Evolutionary conservation across 805 yeast genomes (phyloP).

Genomic region (Kuraishia borneana): DNA sequence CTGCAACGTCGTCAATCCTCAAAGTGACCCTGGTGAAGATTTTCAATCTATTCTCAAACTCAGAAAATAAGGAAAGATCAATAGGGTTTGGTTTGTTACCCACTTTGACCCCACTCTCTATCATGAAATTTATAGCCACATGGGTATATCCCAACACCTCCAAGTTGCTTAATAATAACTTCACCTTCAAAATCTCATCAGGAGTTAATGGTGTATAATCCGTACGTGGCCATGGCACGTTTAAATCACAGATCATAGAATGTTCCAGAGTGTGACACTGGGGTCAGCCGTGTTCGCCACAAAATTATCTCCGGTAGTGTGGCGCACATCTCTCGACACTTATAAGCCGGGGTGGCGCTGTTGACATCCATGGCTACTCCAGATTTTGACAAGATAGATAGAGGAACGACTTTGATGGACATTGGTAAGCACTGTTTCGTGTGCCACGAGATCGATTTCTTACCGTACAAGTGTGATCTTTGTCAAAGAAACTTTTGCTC

Average conservation of each 20-base stretch:
- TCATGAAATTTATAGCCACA: slow-evolving; percentile 61
- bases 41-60: slow-evolving; percentile 24
- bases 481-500: slow-evolving; percentile 36
- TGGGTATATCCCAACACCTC: slow-evolving; percentile 62
- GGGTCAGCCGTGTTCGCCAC: too few species aligned
- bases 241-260: slow-evolving; percentile 54
- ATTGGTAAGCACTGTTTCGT: slow-evolving; percentile 46
- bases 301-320: too few species aligned
- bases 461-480: slow-evolving; percentile 42
- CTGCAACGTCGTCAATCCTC: slow-evolving; percentile 65
- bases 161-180: slow-evolving; percentile 38
- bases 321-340: too few species aligned
- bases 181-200: slow-evolving; percentile 30
- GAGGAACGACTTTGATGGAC: slow-evolving; percentile 27
- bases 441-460: slow-evolving; percentile 44
- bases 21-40: slow-evolving; percentile 68
- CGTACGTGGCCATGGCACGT: slow-evolving; percentile 61
- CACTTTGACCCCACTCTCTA: slow-evolving; percentile 38
- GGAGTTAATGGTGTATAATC: slow-evolving; percentile 32
- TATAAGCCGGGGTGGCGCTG: background rate
- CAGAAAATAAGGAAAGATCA: slow-evolving; percentile 19
- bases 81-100: slow-evolving; percentile 32
- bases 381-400: slow-evolving; percentile 3
- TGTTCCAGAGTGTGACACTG: too few species aligned
- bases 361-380: slow-evolving; percentile 1